Evolutionary conservation across 1,284 basidiomycete species (phyloP).

Genomic region (Heterobasidion annosum): DNA sequence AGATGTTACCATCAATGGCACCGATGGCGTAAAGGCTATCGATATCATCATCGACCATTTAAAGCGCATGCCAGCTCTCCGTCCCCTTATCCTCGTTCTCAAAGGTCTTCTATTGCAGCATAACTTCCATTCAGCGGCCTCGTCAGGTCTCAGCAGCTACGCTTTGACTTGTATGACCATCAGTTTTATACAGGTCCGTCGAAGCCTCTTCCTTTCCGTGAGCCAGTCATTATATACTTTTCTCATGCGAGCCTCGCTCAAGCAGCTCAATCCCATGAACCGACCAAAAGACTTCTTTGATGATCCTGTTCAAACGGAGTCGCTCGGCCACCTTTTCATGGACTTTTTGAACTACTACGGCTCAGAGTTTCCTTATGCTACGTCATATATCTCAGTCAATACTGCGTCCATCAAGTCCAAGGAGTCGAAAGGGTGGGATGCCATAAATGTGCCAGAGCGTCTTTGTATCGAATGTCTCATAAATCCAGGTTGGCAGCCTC

Average conservation of each 20-base stretch:
- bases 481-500: constrained; percentile 21
- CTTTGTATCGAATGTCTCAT: constrained; percentile 36
- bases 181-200: constrained; percentile 63
- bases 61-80: constrained; percentile 49
- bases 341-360: constrained; percentile 41
- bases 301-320: constrained; percentile 27
- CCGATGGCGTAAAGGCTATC: constrained; percentile 54
- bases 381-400: constrained; percentile 30
- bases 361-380: constrained; percentile 29
- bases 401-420: constrained; percentile 27
- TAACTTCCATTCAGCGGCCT: constrained; percentile 65
- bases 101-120: constrained; percentile 64
- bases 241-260: neutral
- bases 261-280: constrained; percentile 30
- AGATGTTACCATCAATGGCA: constrained; percentile 63
- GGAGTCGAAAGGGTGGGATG: constrained; percentile 25
- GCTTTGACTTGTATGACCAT: constrained; percentile 65
- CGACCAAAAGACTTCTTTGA: constrained; percentile 23
- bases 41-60: constrained; percentile 53
- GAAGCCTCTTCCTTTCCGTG: neutral
- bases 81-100: constrained; percentile 57
- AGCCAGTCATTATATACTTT: neutral
- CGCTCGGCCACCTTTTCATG: constrained; percentile 33
- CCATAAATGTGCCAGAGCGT: constrained; percentile 14
- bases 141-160: constrained; percentile 70